phyloP scores from a whole-genome alignment of 768 basidiomycete genomes.

The Podaxis sp. region DNA sequence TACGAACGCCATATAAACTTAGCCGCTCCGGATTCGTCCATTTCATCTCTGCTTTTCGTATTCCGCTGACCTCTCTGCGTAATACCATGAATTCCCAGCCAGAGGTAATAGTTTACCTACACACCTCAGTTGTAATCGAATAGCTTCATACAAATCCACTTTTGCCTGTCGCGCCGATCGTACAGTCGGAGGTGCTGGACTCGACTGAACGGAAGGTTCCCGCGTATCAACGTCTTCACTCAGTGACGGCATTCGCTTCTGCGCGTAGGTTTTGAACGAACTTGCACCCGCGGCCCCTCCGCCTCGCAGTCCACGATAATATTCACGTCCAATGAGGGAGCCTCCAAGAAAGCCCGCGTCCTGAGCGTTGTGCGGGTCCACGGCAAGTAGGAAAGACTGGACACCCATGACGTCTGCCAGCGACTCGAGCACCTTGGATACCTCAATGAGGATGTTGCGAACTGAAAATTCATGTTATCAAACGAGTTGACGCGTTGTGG shows the following conservation, averaged over 20 bases:
- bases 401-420: slow-evolving; percentile 48
- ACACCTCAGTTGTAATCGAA: slow-evolving; percentile 58
- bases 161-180: slow-evolving; percentile 39
- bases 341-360: slow-evolving; percentile 67
- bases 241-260: slow-evolving; percentile 24
- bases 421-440: slow-evolving; percentile 55
- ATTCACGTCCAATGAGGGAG: slow-evolving; percentile 58
- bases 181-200: slow-evolving; percentile 19
- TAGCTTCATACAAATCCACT: slow-evolving; percentile 52
- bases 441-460: slow-evolving; percentile 43
- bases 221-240: slow-evolving; percentile 1
- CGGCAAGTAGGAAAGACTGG: slow-evolving; percentile 63
- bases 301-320: slow-evolving; percentile 60
- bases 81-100: slow-evolving; percentile 5
- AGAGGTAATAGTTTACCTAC: slow-evolving; percentile 9
- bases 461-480: slow-evolving; percentile 31
- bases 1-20: slow-evolving; percentile 53
- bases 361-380: slow-evolving; percentile 47
- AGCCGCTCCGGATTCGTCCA: slow-evolving; percentile 68
- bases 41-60: slow-evolving; percentile 72
- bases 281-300: slow-evolving; percentile 60
- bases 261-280: slow-evolving; percentile 50
- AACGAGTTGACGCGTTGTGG: background rate
- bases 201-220: slow-evolving; percentile 12
- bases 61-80: slow-evolving; percentile 51